These are phyloP conservation scores for Cercophora samala DNA, from an alignment of 495 filamentous ascomycete species.

Conservation along the genomic window DNA sequence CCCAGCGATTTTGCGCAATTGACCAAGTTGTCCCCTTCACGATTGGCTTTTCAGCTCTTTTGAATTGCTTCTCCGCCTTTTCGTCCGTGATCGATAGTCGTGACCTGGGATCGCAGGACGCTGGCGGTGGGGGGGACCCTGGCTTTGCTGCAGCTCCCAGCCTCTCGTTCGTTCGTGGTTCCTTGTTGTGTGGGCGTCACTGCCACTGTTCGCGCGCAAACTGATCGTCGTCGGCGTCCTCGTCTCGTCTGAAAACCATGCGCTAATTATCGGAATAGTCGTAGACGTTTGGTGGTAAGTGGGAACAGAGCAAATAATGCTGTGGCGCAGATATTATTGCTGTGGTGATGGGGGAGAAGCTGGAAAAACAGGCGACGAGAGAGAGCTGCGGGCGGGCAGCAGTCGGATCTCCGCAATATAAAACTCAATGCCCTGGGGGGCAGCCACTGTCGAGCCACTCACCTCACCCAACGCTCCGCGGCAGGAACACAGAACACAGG, in stretches of 20 bases:
- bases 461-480: slow-evolving; percentile 8
- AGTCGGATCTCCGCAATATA: slow-evolving; percentile 31
- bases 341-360: slow-evolving; percentile 24
- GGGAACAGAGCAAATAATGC: neutral
- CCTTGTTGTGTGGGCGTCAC: neutral
- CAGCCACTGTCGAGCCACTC: slow-evolving; percentile 16
- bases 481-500: slow-evolving; percentile 33
- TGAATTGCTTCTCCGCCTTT: neutral
- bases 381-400: slow-evolving; percentile 7
- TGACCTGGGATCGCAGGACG: neutral
- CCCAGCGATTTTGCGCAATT: neutral
- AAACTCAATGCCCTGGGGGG: slow-evolving; percentile 30
- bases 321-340: slow-evolving; percentile 25
- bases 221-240: neutral
- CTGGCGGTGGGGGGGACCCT: neutral
- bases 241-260: neutral
- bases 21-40: neutral
- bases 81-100: neutral
- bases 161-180: neutral
- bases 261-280: neutral
- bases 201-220: neutral
- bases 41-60: neutral
- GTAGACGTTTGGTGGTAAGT: too few relatives aligned
- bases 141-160: neutral
- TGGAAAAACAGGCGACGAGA: slow-evolving; percentile 8